Evolutionary conservation across 163 green algal species (phyloP).

Genomic region (Scenedesmus sp.): DNA sequence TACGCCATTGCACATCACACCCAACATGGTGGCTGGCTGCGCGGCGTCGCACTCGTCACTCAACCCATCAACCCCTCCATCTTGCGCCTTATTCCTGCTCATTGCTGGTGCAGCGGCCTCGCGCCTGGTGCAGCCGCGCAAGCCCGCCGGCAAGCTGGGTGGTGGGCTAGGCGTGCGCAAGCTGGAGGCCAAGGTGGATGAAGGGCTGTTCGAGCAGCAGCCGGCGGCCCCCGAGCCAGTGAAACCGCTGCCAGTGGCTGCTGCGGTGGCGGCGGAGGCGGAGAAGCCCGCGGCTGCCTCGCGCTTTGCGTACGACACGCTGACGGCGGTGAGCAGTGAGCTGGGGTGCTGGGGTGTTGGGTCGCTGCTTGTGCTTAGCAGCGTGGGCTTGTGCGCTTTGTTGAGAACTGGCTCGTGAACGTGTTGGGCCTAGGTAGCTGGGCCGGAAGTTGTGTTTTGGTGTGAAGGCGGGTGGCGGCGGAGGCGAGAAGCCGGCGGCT

Average conservation of each 20-base stretch:
- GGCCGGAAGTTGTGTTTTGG: too few species aligned
- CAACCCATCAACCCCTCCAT: too few species aligned
- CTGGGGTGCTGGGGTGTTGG: neutral
- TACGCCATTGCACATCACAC: too few species aligned
- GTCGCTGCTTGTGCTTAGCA: neutral
- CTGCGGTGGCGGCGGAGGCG: constrained; percentile 2
- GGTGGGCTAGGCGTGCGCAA: constrained; percentile 94
- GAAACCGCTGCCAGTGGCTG: constrained; percentile 53
- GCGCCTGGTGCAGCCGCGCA: constrained; percentile 39
- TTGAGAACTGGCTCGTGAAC: too few species aligned
- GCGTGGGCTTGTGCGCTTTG: neutral
- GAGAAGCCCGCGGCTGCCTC: constrained; percentile 49
- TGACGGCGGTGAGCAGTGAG: constrained; percentile 46
- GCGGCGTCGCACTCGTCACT: too few species aligned
- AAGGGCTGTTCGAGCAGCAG: constrained; percentile 92
- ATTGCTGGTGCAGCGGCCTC: neutral
- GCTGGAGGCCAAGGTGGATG: constrained; percentile 87
- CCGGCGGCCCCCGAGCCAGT: constrained; percentile 65
- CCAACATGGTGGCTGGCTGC: too few species aligned
- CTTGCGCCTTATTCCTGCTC: neutral
- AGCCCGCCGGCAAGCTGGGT: constrained; percentile 73
- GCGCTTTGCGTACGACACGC: constrained; percentile 76
- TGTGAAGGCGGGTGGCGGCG: too few species aligned
- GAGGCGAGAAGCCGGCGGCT: neutral
- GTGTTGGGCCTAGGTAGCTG: neutral